phyloP scores from a whole-genome alignment of 2,329 filamentous ascomycete species.

The Aspergillus novoparasiticus region DNA sequence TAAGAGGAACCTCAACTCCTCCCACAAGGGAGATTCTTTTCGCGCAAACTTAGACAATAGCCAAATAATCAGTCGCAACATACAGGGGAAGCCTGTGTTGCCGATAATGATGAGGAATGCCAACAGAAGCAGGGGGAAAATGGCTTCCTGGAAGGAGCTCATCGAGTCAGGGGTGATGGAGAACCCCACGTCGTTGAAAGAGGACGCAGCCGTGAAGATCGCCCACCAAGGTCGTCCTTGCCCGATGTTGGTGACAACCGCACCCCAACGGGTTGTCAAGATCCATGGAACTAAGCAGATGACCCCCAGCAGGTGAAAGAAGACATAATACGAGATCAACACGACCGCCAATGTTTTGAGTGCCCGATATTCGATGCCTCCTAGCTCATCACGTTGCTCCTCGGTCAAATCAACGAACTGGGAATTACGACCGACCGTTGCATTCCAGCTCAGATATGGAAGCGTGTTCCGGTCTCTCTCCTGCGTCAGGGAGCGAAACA shows the following conservation, averaged over 20 bases:
- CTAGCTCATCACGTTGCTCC: conserved; percentile 90
- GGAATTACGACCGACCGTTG: conserved; percentile 90
- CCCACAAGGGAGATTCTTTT: conserved; percentile 71
- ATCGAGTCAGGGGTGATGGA: conserved; percentile 93
- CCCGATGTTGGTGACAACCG: conserved; percentile 63
- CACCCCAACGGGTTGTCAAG: conserved; percentile 62
- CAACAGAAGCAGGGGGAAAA: conserved; percentile 74
- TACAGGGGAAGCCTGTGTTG: conserved; percentile 92
- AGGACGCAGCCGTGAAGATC: conserved; percentile 82
- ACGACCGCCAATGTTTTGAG: conserved; percentile 82
- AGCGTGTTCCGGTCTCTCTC: conserved; percentile 55
- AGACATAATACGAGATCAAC: conserved; percentile 76
- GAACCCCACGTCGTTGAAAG: conserved; percentile 95
- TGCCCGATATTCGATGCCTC: conserved; percentile 93
- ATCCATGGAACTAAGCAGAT: conserved; percentile 82
- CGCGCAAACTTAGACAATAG: conserved; percentile 68
- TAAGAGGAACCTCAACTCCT: conserved; percentile 86
- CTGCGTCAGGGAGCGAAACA: conserved; percentile 41
- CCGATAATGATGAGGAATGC: conserved; percentile 90
- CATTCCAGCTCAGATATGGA: conserved; percentile 92
- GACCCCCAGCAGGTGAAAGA: conserved; percentile 77
- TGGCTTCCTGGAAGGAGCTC: conserved; percentile 78
- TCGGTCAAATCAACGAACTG: conserved; percentile 85
- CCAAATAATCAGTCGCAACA: conserved; percentile 95
- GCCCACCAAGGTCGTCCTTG: conserved; percentile 82